phyloP scores from a whole-genome alignment of 148 eudicot genomes.

The Pouteria glomerata region DNA sequence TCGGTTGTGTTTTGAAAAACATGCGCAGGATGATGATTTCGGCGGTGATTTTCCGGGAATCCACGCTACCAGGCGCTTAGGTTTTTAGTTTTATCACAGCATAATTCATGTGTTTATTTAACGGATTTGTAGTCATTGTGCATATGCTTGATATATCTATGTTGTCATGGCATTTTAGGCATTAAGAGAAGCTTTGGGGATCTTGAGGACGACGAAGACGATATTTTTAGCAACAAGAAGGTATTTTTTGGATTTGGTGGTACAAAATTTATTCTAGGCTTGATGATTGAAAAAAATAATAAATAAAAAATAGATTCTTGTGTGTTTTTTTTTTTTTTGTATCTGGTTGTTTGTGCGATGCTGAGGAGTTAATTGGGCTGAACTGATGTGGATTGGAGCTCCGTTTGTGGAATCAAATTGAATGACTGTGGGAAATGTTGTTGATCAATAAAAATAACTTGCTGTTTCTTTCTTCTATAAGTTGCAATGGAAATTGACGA shows the following conservation, averaged over 20 bases:
- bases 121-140: background rate
- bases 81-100: slow-evolving; percentile 14
- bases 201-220: slow-evolving; percentile 93
- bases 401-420: no score
- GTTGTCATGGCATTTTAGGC: slow-evolving; percentile 35
- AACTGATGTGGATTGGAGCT: background rate
- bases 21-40: slow-evolving; percentile 80
- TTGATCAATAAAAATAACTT: no score
- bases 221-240: slow-evolving; percentile 78
- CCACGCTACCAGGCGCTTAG: slow-evolving; percentile 44
- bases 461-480: no score
- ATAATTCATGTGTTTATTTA: background rate
- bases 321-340: no score
- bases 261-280: background rate
- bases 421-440: no score
- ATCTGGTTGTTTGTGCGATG: no score
- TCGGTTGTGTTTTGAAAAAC: background rate
- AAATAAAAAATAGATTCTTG: no score
- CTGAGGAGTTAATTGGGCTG: background rate
- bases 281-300: no score
- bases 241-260: slow-evolving; percentile 19
- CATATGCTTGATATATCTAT: background rate
- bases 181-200: slow-evolving; percentile 83
- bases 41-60: slow-evolving; percentile 76
- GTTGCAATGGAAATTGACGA: no score